Base-by-base conservation (phyloP, 139 green algal species). In the Limnomonas spitsbergensis region DNA sequence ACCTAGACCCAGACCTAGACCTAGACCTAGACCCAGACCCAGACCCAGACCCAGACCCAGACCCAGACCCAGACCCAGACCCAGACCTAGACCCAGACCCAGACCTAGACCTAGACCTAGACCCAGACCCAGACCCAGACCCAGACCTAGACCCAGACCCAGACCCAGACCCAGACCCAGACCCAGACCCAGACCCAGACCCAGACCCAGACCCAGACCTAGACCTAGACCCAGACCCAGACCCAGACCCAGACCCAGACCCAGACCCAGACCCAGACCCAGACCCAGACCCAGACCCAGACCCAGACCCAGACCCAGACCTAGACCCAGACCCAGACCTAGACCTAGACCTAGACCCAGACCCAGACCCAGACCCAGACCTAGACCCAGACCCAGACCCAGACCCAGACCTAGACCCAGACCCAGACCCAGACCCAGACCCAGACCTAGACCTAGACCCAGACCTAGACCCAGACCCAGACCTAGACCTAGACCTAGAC, bases 41-140 rank as follows among this genome's bases (percentile, higher is more conserved):
- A 71, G 61, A 31, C 61, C 61, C 61, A 71, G 61, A 31, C 61
- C 61, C 61, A 71, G 61, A 31, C 61, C 61, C 61, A 71, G 61
- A 36, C 61, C 61, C n/a, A 71, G 61, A 24, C 61, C 61, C 61
- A 71, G 61, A 36, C 26, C 61, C 61, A 71, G 61, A 24, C 61
- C 61, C 61, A 71, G 61, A 31, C 61, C 61, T 27, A 71, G 61
- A 31, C 61, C 61, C 61, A 71, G 61, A 31, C 61, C 61, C 61
- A 71, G 61, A 31, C 61, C 61, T 27, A 71, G 61, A 31, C 61
- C n/a, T n/a, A n/a, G n/a, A n/a, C n/a, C n/a, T n/a, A n/a, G n/a
- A n/a, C n/a, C n/a, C n/a, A n/a, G n/a, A n/a, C n/a, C n/a, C n/a
- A n/a, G n/a, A n/a, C n/a, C n/a, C n/a, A n/a, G n/a, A n/a, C n/a